phyloP scores from a whole-genome alignment of 331 rosid species.

The Phaseolus coccineus region DNA sequence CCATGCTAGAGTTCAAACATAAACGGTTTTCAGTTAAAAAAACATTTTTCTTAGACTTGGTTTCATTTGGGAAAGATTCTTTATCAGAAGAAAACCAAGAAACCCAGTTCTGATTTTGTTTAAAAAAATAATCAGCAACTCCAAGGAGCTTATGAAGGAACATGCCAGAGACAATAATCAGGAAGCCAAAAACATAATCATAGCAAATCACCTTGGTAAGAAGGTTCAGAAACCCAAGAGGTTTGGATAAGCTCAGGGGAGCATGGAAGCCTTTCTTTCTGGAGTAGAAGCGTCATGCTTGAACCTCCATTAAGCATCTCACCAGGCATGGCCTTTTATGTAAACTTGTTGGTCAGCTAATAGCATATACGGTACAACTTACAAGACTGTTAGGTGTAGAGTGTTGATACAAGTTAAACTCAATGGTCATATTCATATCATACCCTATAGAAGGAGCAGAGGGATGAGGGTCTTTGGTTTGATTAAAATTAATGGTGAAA shows the following conservation, averaged over 20 bases:
- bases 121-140: not conserved
- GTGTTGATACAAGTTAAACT: not conserved
- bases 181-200: not conserved
- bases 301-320: slow-evolving; percentile 58
- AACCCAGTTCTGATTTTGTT: not conserved
- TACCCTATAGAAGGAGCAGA: slow-evolving; percentile 7
- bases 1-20: slow-evolving; percentile 9
- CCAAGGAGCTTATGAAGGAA: not conserved
- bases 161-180: not conserved
- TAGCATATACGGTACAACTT: not conserved
- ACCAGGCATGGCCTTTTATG: slow-evolving; percentile 52
- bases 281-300: slow-evolving; percentile 56
- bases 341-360: not conserved
- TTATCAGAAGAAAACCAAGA: not conserved
- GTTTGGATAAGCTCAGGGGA: slow-evolving; percentile 61
- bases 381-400: not conserved
- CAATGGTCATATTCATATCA: slow-evolving; percentile 42
- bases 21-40: not conserved
- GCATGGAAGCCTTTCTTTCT: slow-evolving; percentile 58
- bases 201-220: slow-evolving; percentile 64
- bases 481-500: slow-evolving; percentile 51
- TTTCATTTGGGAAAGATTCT: slow-evolving; percentile 26
- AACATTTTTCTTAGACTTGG: not conserved
- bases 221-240: slow-evolving; percentile 66
- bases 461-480: slow-evolving; percentile 23